Evolutionary conservation across 805 yeast species (phyloP).

Genomic region (Saturnispora halmiae): DNA sequence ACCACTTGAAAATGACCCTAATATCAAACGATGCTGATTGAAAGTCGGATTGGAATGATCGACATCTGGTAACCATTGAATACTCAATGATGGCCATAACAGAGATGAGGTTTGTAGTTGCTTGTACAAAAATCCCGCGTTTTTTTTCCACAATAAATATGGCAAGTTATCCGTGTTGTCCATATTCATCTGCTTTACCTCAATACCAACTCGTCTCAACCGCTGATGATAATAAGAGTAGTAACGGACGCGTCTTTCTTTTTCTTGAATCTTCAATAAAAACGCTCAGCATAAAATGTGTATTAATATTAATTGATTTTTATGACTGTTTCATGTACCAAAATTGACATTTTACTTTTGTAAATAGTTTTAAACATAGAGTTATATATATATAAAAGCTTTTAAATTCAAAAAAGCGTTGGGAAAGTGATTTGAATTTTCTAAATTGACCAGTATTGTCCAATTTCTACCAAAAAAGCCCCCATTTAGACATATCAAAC

Average conservation of each 20-base stretch:
- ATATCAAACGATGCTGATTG: slow-evolving; percentile 34
- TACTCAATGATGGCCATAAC: slow-evolving; percentile 57
- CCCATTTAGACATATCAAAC: too few species aligned
- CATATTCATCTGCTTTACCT: background rate
- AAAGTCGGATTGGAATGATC: slow-evolving; percentile 26
- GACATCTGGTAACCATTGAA: slow-evolving; percentile 56
- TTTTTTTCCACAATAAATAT: slow-evolving; percentile 54
- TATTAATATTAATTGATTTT: too few species aligned
- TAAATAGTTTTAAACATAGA: too few species aligned
- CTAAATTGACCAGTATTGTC: too few species aligned
- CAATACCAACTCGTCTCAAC: too few species aligned
- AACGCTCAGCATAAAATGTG: background rate
- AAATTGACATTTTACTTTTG: too few species aligned
- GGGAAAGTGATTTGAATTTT: too few species aligned
- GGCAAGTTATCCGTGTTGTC: background rate
- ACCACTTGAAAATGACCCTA: slow-evolving; percentile 60
- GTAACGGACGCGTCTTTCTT: background rate
- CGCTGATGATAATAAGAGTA: background rate
- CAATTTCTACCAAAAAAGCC: too few species aligned
- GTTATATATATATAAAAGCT: too few species aligned
- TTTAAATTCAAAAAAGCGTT: too few species aligned
- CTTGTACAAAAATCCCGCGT: slow-evolving; percentile 47
- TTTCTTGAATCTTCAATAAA: background rate
- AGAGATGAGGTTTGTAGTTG: slow-evolving; percentile 42
- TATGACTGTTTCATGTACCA: too few species aligned